phyloP scores from a whole-genome alignment of 768 basidiomycete species.

The Leccinellum albellum region DNA sequence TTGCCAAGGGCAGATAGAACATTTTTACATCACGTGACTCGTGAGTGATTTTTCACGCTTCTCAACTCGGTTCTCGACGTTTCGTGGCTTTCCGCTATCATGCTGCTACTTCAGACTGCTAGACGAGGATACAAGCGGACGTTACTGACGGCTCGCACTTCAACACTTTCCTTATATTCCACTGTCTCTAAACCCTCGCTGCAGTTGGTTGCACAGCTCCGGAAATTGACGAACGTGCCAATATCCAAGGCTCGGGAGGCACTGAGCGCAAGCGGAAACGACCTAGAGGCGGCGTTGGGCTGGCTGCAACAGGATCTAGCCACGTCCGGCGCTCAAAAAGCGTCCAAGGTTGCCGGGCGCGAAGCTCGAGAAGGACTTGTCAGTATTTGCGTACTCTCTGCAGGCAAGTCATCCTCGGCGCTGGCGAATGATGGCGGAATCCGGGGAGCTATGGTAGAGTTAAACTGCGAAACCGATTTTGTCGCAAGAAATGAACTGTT shows the following conservation, averaged over 20 bases:
- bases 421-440: slow-evolving; percentile 42
- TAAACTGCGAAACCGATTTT: slow-evolving; percentile 97
- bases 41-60: too few species aligned
- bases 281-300: slow-evolving; percentile 66
- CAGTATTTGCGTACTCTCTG: slow-evolving; percentile 68
- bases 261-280: slow-evolving; percentile 67
- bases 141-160: neutral
- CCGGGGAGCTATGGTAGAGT: slow-evolving; percentile 83
- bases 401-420: slow-evolving; percentile 44
- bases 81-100: slow-evolving; percentile 9
- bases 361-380: slow-evolving; percentile 76
- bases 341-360: slow-evolving; percentile 78
- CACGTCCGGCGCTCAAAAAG: slow-evolving; percentile 70
- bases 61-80: neutral
- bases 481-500: slow-evolving; percentile 87
- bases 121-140: slow-evolving; percentile 2
- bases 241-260: slow-evolving; percentile 88
- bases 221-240: slow-evolving; percentile 77
- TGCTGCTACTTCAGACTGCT: slow-evolving; percentile 6
- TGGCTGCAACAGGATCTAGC: slow-evolving; percentile 80
- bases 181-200: slow-evolving; percentile 58
- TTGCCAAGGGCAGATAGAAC: neutral
- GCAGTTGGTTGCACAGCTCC: slow-evolving; percentile 80
- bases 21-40: slow-evolving; percentile 26
- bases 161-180: slow-evolving; percentile 42